Evolutionary conservation across 768 basidiomycete genomes (phyloP).

Genomic region (Panaeolus cyanescens): DNA sequence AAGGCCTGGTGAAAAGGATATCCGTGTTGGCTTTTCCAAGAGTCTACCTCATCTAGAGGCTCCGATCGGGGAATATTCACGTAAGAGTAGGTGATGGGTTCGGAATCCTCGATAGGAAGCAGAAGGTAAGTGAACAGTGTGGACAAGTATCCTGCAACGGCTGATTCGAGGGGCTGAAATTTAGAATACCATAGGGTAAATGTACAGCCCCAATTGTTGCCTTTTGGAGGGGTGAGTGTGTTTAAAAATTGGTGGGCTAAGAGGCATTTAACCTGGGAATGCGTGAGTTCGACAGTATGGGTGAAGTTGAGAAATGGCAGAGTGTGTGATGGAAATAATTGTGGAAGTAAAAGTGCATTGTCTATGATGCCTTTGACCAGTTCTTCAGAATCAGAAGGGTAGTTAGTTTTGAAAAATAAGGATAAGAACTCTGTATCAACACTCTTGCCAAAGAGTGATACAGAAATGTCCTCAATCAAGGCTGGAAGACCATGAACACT

Average conservation of each 20-base stretch:
- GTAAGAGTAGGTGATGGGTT: conserved; percentile 9
- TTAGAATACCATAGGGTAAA: conserved; percentile 32
- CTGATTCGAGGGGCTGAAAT: conserved; percentile 25
- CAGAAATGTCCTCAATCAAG: conserved; percentile 31
- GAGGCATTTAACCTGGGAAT: conserved; percentile 25
- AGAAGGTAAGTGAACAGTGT: conserved; percentile 30
- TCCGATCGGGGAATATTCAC: background rate
- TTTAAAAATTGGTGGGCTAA: conserved; percentile 33
- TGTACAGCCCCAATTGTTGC: conserved; percentile 32
- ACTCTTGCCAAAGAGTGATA: conserved; percentile 30
- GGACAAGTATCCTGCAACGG: conserved; percentile 29
- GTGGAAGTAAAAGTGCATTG: conserved; percentile 26
- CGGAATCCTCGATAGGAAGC: conserved; percentile 5
- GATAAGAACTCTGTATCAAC: conserved; percentile 24
- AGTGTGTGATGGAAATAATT: conserved; percentile 24
- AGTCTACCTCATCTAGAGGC: conserved; percentile 5
- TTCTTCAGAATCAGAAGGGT: conserved; percentile 12
- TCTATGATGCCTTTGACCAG: conserved; percentile 24
- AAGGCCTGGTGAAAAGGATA: conserved; percentile 20
- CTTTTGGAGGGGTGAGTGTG: conserved; percentile 25
- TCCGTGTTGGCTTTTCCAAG: background rate
- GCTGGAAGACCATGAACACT: conserved; percentile 21
- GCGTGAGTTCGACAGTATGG: conserved; percentile 16
- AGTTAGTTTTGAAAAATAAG: conserved; percentile 15
- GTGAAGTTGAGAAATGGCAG: conserved; percentile 20